Evolutionary conservation across 129 eudicot genomes (phyloP).

Genomic region (Tagetes patula): DNA sequence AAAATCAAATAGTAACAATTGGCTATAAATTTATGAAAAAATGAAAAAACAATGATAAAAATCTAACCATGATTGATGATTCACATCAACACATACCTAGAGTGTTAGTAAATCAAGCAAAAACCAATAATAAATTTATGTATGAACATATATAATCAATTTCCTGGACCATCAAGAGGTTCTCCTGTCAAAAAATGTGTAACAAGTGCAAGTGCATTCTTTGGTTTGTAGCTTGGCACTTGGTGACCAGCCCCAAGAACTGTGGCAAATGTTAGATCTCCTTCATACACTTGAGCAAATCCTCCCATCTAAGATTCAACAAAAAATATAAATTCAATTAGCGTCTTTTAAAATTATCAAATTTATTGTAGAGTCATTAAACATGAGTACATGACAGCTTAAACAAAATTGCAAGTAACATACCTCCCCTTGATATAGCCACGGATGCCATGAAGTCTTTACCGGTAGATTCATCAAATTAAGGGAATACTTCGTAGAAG

Average conservation of each 20-base stretch:
- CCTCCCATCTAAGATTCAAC: conserved; percentile 57
- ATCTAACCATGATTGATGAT: not conserved
- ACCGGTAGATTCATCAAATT: conserved; percentile 48
- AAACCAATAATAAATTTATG: not conserved
- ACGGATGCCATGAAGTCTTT: conserved; percentile 67
- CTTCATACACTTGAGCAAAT: conserved; percentile 57
- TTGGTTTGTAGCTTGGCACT: conserved; percentile 78
- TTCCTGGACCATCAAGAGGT: conserved; percentile 33
- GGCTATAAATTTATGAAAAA: no score
- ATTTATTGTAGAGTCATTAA: not conserved
- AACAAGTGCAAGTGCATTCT: conserved; percentile 54
- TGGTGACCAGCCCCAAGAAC: conserved; percentile 89
- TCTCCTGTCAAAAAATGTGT: conserved; percentile 56
- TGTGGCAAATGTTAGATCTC: conserved; percentile 69
- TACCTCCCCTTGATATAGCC: conserved; percentile 64
- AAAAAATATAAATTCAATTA: not conserved
- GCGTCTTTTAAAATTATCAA: not conserved
- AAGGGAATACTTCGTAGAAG: conserved; percentile 69
- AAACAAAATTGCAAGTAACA: not conserved
- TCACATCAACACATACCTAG: not conserved
- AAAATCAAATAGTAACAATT: not conserved
- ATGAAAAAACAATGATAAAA: not conserved
- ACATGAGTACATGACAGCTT: not conserved
- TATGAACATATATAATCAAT: not conserved
- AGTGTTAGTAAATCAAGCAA: not conserved